Percentiles rank a stretch among this genome's conserved stretches.
phyloP scores from a whole-genome alignment of 129 eudicot genomes.

The Dittrichia graveolens region DNA sequence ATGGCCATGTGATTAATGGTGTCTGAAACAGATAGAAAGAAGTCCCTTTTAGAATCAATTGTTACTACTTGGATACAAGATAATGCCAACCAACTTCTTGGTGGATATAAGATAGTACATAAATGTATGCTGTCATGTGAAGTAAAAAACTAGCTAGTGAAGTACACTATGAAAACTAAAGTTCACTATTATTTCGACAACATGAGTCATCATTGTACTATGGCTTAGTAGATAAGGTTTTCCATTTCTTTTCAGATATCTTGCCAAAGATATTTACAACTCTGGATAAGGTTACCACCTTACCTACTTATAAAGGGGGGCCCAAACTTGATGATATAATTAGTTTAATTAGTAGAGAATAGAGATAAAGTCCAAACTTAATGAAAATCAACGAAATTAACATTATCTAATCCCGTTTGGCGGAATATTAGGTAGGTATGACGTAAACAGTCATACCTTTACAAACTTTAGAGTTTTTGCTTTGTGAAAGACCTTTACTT shows the following conservation, averaged over 20 bases:
- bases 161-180: neutral
- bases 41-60: neutral
- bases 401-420: too few species aligned
- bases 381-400: neutral
- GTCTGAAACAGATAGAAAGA: constrained; percentile 27
- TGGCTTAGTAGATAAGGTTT: constrained; percentile 12
- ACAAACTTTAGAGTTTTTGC: too few species aligned
- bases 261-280: neutral
- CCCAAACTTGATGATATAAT: neutral
- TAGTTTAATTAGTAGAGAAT: neutral
- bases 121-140: constrained; percentile 20
- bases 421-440: too few species aligned
- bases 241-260: neutral
- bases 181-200: neutral
- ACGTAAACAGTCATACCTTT: too few species aligned
- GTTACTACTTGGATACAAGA: constrained; percentile 8
- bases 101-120: constrained; percentile 6
- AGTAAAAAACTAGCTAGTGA: neutral
- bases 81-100: constrained; percentile 9
- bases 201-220: constrained; percentile 21
- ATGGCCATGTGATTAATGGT: constrained; percentile 32
- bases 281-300: constrained; percentile 29
- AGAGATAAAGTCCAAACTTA: constrained; percentile 17
- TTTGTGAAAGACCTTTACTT: too few species aligned
- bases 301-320: neutral